Evolutionary conservation across 192 early-diverging fungal species (phyloP).

Genomic region (Geosiphon pyriformis): DNA sequence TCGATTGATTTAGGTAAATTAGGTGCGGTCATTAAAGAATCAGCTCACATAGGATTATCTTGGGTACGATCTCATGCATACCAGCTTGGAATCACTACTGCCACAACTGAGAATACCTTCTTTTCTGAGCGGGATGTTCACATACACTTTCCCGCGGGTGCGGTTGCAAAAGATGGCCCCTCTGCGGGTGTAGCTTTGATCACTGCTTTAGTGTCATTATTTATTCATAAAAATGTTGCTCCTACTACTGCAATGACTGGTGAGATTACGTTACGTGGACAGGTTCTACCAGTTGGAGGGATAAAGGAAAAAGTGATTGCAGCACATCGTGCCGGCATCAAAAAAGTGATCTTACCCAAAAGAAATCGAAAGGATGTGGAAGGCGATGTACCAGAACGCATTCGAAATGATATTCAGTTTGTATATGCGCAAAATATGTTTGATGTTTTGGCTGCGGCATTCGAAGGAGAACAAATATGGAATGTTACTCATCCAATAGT

Average conservation of each 20-base stretch:
- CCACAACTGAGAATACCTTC: conserved; percentile 33
- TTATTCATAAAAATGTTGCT: conserved; percentile 50
- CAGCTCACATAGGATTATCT: conserved; percentile 67
- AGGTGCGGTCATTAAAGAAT: conserved; percentile 85
- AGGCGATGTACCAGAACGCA: conserved; percentile 63
- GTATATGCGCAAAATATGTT: conserved; percentile 57
- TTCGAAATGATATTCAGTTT: conserved; percentile 65
- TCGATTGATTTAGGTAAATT: conserved; percentile 51
- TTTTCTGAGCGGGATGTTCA: conserved; percentile 70
- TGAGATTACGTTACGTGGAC: conserved; percentile 77
- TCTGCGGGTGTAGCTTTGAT: conserved; percentile 66
- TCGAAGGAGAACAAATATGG: conserved; percentile 35
- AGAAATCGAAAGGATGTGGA: conserved; percentile 66
- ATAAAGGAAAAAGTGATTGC: conserved; percentile 85
- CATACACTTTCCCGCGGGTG: conserved; percentile 81
- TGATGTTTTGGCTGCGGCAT: conserved; percentile 59
- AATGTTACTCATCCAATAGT: conserved; percentile 18
- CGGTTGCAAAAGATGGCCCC: conserved; percentile 80
- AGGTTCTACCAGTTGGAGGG: conserved; percentile 79
- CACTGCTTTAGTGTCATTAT: conserved; percentile 74
- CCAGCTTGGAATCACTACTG: conserved; percentile 46
- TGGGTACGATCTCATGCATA: conserved; percentile 71
- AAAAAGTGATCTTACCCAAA: conserved; percentile 65
- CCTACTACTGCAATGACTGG: conserved; percentile 75
- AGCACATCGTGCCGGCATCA: conserved; percentile 73